Conservation (phyloP, 176 grass and related monocot species). For the Rhynchospora tenuis region DNA sequence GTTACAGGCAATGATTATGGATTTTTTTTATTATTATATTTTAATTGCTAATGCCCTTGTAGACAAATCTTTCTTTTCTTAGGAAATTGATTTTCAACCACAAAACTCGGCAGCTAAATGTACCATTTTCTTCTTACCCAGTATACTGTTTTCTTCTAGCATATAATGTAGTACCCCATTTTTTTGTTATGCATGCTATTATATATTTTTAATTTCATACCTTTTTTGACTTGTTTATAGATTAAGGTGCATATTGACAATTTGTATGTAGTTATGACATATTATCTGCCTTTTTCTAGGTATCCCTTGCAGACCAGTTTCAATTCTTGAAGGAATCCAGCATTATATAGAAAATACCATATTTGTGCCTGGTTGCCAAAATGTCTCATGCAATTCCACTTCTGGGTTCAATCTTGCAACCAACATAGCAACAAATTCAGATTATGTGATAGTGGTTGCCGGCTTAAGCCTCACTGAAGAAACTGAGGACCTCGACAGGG, state of each 20-base stretch:
- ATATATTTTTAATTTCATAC: not conserved
- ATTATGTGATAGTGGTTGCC: conserved; percentile 58
- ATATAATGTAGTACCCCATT: not conserved
- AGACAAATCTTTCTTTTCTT: not conserved
- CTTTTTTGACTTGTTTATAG: not conserved
- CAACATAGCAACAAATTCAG: conserved; percentile 43
- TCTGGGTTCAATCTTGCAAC: conserved; percentile 52
- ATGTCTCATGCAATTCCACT: conserved; percentile 46
- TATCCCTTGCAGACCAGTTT: conserved; percentile 49
- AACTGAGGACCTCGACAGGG: conserved; percentile 67
- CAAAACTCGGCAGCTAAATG: not conserved
- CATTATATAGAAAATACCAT: conserved; percentile 44
- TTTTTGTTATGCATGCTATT: not conserved
- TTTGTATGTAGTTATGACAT: not conserved
- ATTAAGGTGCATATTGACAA: not conserved
- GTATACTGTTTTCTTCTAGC: not conserved
- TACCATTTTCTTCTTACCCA: not conserved
- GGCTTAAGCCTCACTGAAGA: conserved; percentile 87
- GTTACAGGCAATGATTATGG: too few relatives aligned
- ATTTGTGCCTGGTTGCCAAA: conserved; percentile 49
- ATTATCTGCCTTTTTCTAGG: conserved; percentile 37
- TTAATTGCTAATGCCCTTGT: too few relatives aligned
- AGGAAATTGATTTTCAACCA: not conserved
- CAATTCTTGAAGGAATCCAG: conserved; percentile 61
- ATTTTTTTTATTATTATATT: too few relatives aligned